Evolutionary conservation across 805 yeast genomes (phyloP), one percentile per base, ranked within the genome.

Genomic region (Candida gorgasii): DNA sequence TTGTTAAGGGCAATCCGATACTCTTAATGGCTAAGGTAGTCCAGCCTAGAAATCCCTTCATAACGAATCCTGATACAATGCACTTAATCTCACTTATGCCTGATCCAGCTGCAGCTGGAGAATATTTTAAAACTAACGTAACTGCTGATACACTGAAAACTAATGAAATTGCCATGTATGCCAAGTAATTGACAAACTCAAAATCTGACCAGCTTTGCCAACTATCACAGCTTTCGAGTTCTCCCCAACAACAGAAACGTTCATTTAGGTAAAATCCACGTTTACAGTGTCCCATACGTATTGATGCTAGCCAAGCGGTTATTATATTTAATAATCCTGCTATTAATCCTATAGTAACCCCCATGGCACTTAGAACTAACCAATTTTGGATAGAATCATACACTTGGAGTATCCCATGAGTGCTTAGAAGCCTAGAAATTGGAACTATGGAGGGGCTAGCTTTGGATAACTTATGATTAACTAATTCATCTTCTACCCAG

Each of bases 41-140:
- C 63, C 82, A 73, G 19, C 83, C 85, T 40, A 93, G 72, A 54
- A 92, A 93, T 3, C 86, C 89, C 18, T 80, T 75, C 69, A 86
- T 75, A 19, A 76, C 79, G 59, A 90, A 95, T 0, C 99, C 99
- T 0, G 95, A 82, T 0, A 90, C 88, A 48, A 93, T 89, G 58
- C 93, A 86, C 63, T 95, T 93, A 58, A 93, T 92, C 63, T 93
- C 99, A 12, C 97, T 86, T 39, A 93, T 95, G 0, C 99, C 99
- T 5, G 96, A 86, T 0, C 99, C 99, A 1, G 98, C 95, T 2
- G 99, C 98, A 40, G 82, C 73, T 1, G 96, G 96, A 0, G 96
- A 90, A 51, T 79, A 81, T 11, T 61, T 59, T 50, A 79, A 72
- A 35, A 95, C 96, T 26, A 89, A 57, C 11, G 73, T 58, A 0